Percentiles rank a stretch among this genome's conserved stretches.
Evolutionary conservation across 305 asterid genomes (phyloP).

Genomic region (Coffea humblotiana): DNA sequence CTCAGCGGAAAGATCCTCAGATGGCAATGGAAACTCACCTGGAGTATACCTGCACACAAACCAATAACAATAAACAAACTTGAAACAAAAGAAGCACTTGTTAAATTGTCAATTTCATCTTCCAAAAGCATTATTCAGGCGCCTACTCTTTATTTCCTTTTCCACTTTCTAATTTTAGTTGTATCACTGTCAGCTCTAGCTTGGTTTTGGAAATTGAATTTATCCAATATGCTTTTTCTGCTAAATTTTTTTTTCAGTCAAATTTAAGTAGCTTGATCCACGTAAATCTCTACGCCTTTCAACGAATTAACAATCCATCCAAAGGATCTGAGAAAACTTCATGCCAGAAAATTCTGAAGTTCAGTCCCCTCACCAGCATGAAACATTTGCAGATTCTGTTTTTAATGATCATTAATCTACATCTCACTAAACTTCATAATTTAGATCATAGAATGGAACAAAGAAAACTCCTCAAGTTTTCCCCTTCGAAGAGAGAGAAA

Average conservation of each 20-base stretch:
- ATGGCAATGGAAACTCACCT: slow-evolving; percentile 88
- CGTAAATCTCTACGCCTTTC: not conserved
- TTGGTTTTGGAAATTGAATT: not conserved
- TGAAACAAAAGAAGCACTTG: not conserved
- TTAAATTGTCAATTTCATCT: not conserved
- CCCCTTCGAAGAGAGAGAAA: not conserved
- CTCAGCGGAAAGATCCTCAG: slow-evolving; percentile 79
- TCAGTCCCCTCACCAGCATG: not conserved
- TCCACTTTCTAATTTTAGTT: not conserved
- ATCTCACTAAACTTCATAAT: not conserved
- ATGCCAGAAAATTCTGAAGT: not conserved
- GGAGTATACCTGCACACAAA: slow-evolving; percentile 65
- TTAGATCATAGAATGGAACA: not conserved
- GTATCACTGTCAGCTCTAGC: not conserved
- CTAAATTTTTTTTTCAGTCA: not conserved
- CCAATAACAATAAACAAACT: slow-evolving; percentile 5
- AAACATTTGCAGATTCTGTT: not conserved
- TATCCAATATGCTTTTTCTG: not conserved
- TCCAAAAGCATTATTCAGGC: not conserved
- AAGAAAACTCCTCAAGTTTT: not conserved
- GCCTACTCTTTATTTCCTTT: not conserved
- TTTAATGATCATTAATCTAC: not conserved
- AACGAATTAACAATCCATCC: not conserved
- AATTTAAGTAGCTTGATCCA: not conserved
- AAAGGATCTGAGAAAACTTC: not conserved